Base-by-base conservation (phyloP, 2,329 filamentous ascomycete genomes). In the Fusarium subtropicale region DNA sequence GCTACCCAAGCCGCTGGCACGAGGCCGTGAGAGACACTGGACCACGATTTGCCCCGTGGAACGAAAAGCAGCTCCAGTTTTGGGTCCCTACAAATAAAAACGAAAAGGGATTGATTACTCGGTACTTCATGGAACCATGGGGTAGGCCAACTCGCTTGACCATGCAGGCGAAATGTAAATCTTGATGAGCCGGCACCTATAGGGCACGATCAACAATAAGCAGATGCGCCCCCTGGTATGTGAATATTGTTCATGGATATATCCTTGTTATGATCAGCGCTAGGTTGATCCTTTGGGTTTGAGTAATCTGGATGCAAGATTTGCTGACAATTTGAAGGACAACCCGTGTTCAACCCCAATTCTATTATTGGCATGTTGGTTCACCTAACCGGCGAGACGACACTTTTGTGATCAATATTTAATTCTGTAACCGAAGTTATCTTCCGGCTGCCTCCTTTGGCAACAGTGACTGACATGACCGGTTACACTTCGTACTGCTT, bases 211-310 rank as follows among this genome's bases (percentile, higher is more conserved):
- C 44, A 56, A 39, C n/a, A 31, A 38, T 18, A 38, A 30, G 34
- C 34, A 52, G 24, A 34, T 54, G 39, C 18, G 20, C 18, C 36
- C 15, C 18, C 22, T 20, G 15, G 28, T 28, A n/a, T 57, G 7
- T 39, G 38, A 34, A 36, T 51, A 34, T 30, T n/a, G 22, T 33
- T 42, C 53, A 55, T 50, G 53, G 42, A 48, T 50, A 30, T 18
- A 38, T 50, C 31, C 42, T 56, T 56, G 53, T 36, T n/a, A 18
- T 36, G 42, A 56, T 56, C 42, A 12, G 24, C 42, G 24, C 53
- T 47, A 26, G 46, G 30, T 26, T 33, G 22, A 41, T 18, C 22
- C 16, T 34, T 57, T 42, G 20, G 39, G 26, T 18, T 22, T 51
- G 26, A 13, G 12, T 20, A 36, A 39, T 38, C 30, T 57, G 16